Evolutionary conservation across 805 yeast species (phyloP), one percentile per base, ranked within the genome.

Genomic region (Starmerella vaccinii): DNA sequence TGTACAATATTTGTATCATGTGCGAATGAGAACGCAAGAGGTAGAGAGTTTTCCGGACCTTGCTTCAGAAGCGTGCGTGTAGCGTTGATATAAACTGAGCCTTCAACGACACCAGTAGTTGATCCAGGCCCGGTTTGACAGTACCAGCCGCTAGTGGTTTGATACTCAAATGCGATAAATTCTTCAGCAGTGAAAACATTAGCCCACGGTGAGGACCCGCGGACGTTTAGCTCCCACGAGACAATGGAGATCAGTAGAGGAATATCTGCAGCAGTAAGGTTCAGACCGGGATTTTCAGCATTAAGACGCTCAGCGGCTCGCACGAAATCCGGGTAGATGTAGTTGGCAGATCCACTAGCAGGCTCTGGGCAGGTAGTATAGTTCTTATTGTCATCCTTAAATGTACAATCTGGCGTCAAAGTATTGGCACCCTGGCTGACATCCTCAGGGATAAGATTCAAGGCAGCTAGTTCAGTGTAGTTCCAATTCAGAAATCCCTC

Each of bases 1-100:
- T 73, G 68, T 52, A 76, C 76, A 35, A 77, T 63, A 58, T 78
- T 80, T 24, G 80, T 76, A 59, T 78, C 83, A 62, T 78, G 83
- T 16, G 78, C 69, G 61, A 77, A 77, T 18, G 72, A 67, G 50
- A 73, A 68, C 63, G 74, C 70, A 33, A 78, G 61, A 52, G 73
- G 63, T 9, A 60, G 58, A 9, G 61, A 71, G 54, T 50, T 46
- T 49, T 61, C 61, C 8, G 66, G 66, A n/a, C 68, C 70, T 42
- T 68, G 68, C 57, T 68, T 65, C 54, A 77, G 66, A 49, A 76
- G 63, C n/a, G 66, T 61, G 44, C 73, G 64, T 3, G 80, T 66
- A 10, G 81, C 80, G 52, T 76, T 71, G 54, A 76, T 65, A 57
- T 70, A 70, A 5, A 71, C 67, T 2, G 74, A 70, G 6, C 80